Evolutionary conservation across 331 rosid genomes (phyloP).

Genomic region (Phaseolus coccineus): DNA sequence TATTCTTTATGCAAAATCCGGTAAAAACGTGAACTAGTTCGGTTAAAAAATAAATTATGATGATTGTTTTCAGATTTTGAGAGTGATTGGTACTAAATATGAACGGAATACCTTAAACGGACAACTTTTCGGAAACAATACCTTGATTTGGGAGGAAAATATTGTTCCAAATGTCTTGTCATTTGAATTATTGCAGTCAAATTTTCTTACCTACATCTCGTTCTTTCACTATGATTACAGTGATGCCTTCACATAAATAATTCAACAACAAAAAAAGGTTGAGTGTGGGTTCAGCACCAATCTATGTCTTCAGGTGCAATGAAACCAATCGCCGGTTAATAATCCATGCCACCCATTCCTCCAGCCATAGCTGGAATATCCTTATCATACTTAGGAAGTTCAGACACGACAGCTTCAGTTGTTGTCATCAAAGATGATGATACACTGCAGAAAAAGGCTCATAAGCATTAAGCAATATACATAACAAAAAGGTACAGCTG

Average conservation of each 20-base stretch:
- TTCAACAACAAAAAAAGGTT: background rate
- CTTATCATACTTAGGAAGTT: conserved; percentile 73
- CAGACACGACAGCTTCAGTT: conserved; percentile 84
- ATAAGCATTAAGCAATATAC: background rate
- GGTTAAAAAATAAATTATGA: no score
- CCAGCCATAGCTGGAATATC: conserved; percentile 62
- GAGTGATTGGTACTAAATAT: no score
- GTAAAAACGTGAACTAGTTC: no score
- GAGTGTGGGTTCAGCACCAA: conserved; percentile 35
- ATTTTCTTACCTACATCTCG: conserved; percentile 35
- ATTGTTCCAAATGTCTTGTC: conserved; percentile 8
- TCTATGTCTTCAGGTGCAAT: conserved; percentile 9
- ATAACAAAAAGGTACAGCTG: background rate
- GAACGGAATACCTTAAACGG: background rate
- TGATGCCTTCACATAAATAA: conserved; percentile 47
- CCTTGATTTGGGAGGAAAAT: conserved; percentile 11
- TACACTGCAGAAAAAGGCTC: conserved; percentile 61
- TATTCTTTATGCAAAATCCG: no score
- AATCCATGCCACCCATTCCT: conserved; percentile 50
- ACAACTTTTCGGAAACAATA: background rate
- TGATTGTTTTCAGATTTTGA: no score
- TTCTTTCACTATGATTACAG: conserved; percentile 48
- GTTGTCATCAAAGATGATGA: conserved; percentile 87
- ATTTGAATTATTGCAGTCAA: conserved; percentile 18
- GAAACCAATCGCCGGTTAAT: conserved; percentile 29